Evolutionary conservation across 2,329 filamentous ascomycete species (phyloP), one percentile per base, ranked within the genome.

Genomic region (Herpotrichia juniperi): DNA sequence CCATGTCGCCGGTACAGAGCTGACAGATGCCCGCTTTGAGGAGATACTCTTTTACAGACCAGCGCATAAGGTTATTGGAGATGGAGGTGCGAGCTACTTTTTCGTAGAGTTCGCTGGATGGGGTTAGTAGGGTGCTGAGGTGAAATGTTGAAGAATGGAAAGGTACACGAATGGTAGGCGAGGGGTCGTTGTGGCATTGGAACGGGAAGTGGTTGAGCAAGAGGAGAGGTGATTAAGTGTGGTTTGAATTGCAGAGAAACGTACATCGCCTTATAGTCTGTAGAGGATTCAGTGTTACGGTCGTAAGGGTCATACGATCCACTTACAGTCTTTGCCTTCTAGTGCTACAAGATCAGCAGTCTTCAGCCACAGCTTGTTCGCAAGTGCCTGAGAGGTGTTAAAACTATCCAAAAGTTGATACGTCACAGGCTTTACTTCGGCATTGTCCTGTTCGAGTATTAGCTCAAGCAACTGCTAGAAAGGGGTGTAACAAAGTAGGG

Each of bases 1-100:
- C 89, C 65, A 89, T 78, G 72, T 97, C 93, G 50, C 78, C 81
- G n/a, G 83, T 82, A 48, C 85, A 86, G 31, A 97, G 82, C 72
- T 96, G 89, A 78, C 93, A 97, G 70, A 97, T 90, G 26, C 92
- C 93, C 1, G 91, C 91, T 78, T 97, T 96, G 68, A 97, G 83
- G 68, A 97, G 87, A 78, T 97, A 97, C 61, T 97, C 92, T 76
- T 97, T 97, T 58, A 97, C 91, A 8, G 70, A 74, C 68, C 68
- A 73, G 51, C 69, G 67, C 69, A 72, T 72, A 8, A 96, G 81
- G 74, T 96, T 94, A 80, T 96, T 97, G 74, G 87, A 87, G 65
- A 96, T 87, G 30, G 88, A 89, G 37, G 84, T 83, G 51, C 84
- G 82, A 35, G 91, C 89, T 43, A 97, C 91, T 67, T 88, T 87